Conservation (phyloP, 352 stramenopile genomes). For the Aphanomyces cochlioides region DNA sequence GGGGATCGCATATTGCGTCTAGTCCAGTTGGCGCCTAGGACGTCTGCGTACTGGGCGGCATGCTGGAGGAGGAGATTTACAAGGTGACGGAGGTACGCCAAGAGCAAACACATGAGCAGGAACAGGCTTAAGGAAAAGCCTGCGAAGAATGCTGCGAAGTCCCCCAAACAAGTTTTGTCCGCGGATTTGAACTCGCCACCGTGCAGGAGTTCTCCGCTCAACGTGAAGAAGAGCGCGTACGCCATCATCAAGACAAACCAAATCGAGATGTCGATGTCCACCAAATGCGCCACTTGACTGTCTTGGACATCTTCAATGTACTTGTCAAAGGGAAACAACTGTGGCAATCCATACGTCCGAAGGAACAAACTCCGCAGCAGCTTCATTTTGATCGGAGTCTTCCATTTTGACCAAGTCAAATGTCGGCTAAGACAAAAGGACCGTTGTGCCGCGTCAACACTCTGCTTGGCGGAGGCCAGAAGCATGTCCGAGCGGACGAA, state of each 20-base stretch:
- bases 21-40: neutral
- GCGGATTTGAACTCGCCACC: neutral
- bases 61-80: slow-evolving; percentile 17
- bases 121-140: neutral
- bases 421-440: neutral
- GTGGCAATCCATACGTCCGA: slow-evolving; percentile 39
- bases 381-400: slow-evolving; percentile 36
- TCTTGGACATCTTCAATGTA: slow-evolving; percentile 68
- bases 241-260: slow-evolving; percentile 34
- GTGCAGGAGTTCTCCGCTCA: neutral
- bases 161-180: too few species aligned
- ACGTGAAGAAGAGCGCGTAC: slow-evolving; percentile 16
- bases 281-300: slow-evolving; percentile 74
- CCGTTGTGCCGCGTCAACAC: neutral
- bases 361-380: slow-evolving; percentile 51
- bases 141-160: neutral
- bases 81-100: slow-evolving; percentile 13
- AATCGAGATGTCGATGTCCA: slow-evolving; percentile 66
- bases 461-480: slow-evolving; percentile 13
- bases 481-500: neutral
- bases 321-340: slow-evolving; percentile 65
- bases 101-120: slow-evolving; percentile 1
- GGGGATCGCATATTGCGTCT: neutral
- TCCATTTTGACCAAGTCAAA: slow-evolving; percentile 9
- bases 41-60: slow-evolving; percentile 1